phyloP scores from a whole-genome alignment of 257 asterid species.

The Verbascum thapsus region DNA sequence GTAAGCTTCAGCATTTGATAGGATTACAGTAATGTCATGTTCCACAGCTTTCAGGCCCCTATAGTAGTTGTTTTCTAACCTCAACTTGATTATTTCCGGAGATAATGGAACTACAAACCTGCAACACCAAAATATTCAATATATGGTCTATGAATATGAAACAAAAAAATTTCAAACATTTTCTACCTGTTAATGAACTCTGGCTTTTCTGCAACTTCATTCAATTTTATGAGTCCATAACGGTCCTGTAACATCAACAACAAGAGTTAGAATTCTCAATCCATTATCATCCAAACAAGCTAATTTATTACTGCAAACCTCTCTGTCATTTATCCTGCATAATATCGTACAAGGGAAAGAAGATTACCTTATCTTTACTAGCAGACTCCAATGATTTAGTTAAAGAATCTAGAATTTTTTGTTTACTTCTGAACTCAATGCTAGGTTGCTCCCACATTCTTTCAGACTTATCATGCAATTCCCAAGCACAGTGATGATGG shows the following conservation, averaged over 20 bases:
- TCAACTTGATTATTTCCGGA: constrained; percentile 57
- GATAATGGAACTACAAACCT: constrained; percentile 93
- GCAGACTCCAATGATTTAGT: constrained; percentile 47
- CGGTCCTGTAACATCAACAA: constrained; percentile 64
- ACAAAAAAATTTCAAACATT: constrained; percentile 6
- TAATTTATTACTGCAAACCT: not conserved
- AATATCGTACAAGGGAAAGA: constrained; percentile 12
- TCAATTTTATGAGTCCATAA: constrained; percentile 62
- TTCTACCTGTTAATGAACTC: constrained; percentile 79
- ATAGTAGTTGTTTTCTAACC: constrained; percentile 73
- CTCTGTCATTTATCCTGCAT: not conserved
- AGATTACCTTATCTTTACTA: constrained; percentile 59
- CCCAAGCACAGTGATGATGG: constrained; percentile 86
- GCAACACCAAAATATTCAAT: constrained; percentile 33
- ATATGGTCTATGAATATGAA: not conserved
- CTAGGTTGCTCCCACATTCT: constrained; percentile 55
- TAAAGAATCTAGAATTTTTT: constrained; percentile 45
- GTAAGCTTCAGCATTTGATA: constrained; percentile 58
- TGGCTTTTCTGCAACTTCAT: constrained; percentile 59
- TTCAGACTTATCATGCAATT: constrained; percentile 63
- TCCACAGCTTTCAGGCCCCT: constrained; percentile 56
- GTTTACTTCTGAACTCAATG: constrained; percentile 44
- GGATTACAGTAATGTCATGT: constrained; percentile 73
- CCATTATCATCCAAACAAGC: constrained; percentile 6
- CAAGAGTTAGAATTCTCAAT: constrained; percentile 16